Evolutionary conservation across 768 basidiomycete species (phyloP).

Genomic region (Sarcodon aspratus): DNA sequence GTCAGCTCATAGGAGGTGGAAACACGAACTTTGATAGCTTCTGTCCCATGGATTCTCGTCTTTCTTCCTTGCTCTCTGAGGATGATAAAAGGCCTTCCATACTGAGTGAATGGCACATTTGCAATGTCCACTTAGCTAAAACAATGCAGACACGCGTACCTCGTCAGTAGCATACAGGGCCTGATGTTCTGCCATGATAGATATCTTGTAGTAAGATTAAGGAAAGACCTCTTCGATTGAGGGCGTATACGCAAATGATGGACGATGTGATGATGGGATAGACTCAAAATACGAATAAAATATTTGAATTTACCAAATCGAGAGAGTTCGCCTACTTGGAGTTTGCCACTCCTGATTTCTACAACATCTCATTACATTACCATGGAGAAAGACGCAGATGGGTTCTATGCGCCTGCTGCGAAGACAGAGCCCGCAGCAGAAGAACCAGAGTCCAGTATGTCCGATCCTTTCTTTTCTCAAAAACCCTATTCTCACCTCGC

Average conservation of each 20-base stretch:
- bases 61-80: constrained; percentile 88
- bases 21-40: constrained; percentile 83
- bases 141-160: constrained; percentile 24
- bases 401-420: constrained; percentile 52
- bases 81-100: constrained; percentile 96
- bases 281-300: not conserved
- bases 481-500: not conserved
- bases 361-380: constrained; percentile 4
- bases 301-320: constrained; percentile 2
- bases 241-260: no score
- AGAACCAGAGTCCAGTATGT: not conserved
- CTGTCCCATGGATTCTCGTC: constrained; percentile 83
- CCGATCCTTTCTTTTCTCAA: constrained; percentile 6
- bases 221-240: no score
- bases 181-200: constrained; percentile 31
- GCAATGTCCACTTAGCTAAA: not conserved
- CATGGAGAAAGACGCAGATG: constrained; percentile 72
- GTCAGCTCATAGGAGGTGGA: not conserved
- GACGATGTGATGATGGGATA: not conserved
- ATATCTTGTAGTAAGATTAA: no score
- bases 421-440: not conserved
- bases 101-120: constrained; percentile 32
- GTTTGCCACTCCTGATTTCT: no score
- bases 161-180: constrained; percentile 85
- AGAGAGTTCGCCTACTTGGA: not conserved